Evolutionary conservation across 805 yeast genomes (phyloP).

Genomic region (Kockiozyma suomiensis): DNA sequence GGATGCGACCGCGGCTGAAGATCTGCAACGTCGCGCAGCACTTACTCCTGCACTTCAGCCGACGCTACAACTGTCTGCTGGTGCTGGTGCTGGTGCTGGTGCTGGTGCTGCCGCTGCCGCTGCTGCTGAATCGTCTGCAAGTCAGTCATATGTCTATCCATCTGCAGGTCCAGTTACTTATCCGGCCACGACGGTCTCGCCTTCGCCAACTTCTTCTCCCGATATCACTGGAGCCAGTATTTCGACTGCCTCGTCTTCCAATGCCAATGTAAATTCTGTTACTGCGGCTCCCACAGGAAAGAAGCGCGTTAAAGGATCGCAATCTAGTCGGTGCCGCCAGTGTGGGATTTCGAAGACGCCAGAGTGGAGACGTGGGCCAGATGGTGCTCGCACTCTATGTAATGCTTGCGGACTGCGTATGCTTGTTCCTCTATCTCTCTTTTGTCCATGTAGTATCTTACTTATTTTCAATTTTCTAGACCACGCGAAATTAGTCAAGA

Average conservation of each 20-base stretch:
- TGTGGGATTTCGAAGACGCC: slow-evolving; percentile 56
- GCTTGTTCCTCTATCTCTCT: slow-evolving; percentile 2
- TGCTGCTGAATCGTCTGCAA: too few species aligned
- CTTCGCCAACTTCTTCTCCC: slow-evolving; percentile 5
- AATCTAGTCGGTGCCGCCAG: slow-evolving; percentile 31
- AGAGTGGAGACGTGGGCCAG: slow-evolving; percentile 84
- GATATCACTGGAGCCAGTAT: background rate
- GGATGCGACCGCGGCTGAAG: slow-evolving; percentile 14
- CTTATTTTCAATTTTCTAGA: slow-evolving; percentile 5
- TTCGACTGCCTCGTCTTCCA: background rate
- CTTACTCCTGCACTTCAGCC: too few species aligned
- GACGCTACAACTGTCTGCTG: background rate
- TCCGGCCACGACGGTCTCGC: background rate
- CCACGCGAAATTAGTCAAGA: slow-evolving; percentile 66
- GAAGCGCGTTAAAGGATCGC: slow-evolving; percentile 21
- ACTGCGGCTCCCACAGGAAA: background rate
- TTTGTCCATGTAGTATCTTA: background rate
- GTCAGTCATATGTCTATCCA: too few species aligned
- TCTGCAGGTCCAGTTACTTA: too few species aligned
- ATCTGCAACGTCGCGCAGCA: slow-evolving; percentile 2
- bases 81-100: background rate
- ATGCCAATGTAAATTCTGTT: background rate
- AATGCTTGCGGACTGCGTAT: slow-evolving; percentile 73
- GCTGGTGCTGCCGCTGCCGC: too few species aligned
- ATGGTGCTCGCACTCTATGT: slow-evolving; percentile 73